These are phyloP conservation scores for Gossypium trilobum DNA, from an alignment of 441 rosid genomes.

Conservation along the genomic window DNA sequence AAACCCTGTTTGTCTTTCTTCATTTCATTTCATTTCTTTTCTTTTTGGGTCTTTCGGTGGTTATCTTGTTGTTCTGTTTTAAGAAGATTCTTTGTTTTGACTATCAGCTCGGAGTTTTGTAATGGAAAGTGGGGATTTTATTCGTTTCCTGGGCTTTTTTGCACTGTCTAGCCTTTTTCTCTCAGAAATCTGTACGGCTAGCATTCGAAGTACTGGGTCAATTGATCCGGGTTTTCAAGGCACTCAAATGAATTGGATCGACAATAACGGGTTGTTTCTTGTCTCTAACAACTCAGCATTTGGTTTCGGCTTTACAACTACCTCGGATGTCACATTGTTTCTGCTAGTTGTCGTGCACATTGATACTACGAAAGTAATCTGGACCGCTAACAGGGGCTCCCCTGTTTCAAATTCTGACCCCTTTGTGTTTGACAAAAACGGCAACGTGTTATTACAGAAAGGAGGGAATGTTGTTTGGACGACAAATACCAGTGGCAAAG, in stretches of 20 bases:
- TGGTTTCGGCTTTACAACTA: slow-evolving; percentile 48
- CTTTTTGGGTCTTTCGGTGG: neutral
- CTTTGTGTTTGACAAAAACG: slow-evolving; percentile 42
- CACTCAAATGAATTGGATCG: slow-evolving; percentile 65
- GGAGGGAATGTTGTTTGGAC: slow-evolving; percentile 51
- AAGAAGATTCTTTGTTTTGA: neutral
- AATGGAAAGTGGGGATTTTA: slow-evolving; percentile 31
- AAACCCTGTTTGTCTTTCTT: neutral
- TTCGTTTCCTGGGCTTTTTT: slow-evolving; percentile 21
- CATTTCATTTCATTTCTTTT: neutral
- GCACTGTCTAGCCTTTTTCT: slow-evolving; percentile 26
- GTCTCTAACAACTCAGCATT: slow-evolving; percentile 49
- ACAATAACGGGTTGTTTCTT: slow-evolving; percentile 52
- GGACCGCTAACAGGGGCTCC: slow-evolving; percentile 71
- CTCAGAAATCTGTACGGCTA: slow-evolving; percentile 33
- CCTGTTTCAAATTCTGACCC: slow-evolving; percentile 60
- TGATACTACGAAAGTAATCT: slow-evolving; percentile 31
- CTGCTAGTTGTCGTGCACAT: slow-evolving; percentile 46
- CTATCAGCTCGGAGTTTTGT: slow-evolving; percentile 3
- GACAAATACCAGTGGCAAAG: slow-evolving; percentile 36
- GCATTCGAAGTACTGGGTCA: slow-evolving; percentile 29
- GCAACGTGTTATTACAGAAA: slow-evolving; percentile 45
- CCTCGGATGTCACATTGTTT: slow-evolving; percentile 37
- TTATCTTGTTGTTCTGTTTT: neutral
- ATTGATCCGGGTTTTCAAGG: slow-evolving; percentile 46